A percentile compares a stretch with the other conserved stretches of the same genome.
These are phyloP conservation scores for Petunia hybrid DNA, from an alignment of 305 asterid genomes.

Conservation along the genomic window DNA sequence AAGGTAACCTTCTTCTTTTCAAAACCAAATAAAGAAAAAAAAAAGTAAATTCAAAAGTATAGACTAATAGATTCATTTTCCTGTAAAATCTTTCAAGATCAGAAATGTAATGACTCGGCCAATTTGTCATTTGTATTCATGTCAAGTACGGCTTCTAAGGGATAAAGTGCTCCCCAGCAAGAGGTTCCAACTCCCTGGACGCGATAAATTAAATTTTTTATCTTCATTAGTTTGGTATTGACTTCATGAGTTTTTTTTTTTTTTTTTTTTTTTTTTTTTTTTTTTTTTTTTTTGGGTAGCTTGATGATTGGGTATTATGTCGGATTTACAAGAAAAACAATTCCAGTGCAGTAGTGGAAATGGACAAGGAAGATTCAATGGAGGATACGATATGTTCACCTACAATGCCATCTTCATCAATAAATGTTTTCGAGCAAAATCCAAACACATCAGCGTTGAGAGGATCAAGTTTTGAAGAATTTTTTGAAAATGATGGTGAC, in stretches of 20 bases:
- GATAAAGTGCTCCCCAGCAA: too few species aligned
- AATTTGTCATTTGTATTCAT: too few species aligned
- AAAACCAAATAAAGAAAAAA: not conserved
- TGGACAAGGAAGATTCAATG: conserved; percentile 33
- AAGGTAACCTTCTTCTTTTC: conserved; percentile 13
- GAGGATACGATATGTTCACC: conserved; percentile 31
- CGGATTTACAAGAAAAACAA: conserved; percentile 54
- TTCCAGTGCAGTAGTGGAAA: conserved; percentile 31
- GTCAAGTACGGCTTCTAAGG: too few species aligned
- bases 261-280: not conserved
- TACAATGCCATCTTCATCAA: conserved; percentile 15
- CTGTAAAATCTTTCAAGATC: not conserved
- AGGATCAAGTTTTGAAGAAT: not conserved
- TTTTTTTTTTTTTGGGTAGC: conserved; percentile 34
- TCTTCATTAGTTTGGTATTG: too few species aligned
- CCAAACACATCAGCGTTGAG: conserved; percentile 18
- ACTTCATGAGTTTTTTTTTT: not conserved
- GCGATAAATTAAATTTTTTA: too few species aligned
- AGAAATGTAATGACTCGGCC: not conserved
- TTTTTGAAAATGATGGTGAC: not conserved
- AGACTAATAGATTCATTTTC: not conserved
- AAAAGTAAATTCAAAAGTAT: not conserved
- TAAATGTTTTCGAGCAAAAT: conserved; percentile 31
- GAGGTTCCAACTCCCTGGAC: too few species aligned
- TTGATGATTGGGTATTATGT: conserved; percentile 63